Conservation (phyloP, 2,329 filamentous ascomycete genomes). For the Canariomyces notabilis region DNA sequence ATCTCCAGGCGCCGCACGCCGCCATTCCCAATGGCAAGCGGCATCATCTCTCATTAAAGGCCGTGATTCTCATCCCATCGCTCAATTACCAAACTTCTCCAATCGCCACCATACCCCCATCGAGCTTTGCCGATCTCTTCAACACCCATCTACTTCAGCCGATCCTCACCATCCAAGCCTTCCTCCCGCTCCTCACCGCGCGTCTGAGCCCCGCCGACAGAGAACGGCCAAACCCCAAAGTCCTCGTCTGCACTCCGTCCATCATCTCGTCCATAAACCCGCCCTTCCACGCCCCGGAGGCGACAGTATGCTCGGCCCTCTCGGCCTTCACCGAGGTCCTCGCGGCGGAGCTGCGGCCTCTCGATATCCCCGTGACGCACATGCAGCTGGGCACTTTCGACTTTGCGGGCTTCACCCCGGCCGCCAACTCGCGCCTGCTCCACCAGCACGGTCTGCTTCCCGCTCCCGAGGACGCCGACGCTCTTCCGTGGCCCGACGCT, state of each 20-base stretch:
- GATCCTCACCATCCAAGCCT: slow-evolving; percentile 81
- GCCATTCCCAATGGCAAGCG: slow-evolving; percentile 71
- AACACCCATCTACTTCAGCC: slow-evolving; percentile 89
- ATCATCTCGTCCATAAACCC: slow-evolving; percentile 76
- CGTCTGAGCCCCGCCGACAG: slow-evolving; percentile 47
- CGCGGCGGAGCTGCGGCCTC: slow-evolving; percentile 68
- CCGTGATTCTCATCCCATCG: slow-evolving; percentile 78
- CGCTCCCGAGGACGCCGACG: slow-evolving; percentile 46
- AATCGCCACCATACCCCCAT: slow-evolving; percentile 78
- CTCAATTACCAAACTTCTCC: slow-evolving; percentile 75
- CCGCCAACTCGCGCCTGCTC: slow-evolving; percentile 27
- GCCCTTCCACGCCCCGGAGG: slow-evolving; percentile 80
- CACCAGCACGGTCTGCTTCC: slow-evolving; percentile 36
- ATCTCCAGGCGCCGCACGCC: slow-evolving; percentile 68
- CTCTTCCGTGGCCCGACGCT: slow-evolving; percentile 59
- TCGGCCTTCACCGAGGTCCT: slow-evolving; percentile 79
- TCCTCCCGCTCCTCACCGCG: slow-evolving; percentile 71
- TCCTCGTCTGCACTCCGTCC: slow-evolving; percentile 73
- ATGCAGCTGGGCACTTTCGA: slow-evolving; percentile 91
- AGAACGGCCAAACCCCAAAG: slow-evolving; percentile 45
- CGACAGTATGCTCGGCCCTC: slow-evolving; percentile 79
- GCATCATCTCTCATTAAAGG: slow-evolving; percentile 71
- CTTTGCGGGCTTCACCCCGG: slow-evolving; percentile 60
- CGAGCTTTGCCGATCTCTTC: slow-evolving; percentile 81
- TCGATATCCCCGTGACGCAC: slow-evolving; percentile 75